Percentiles rank a stretch among this genome's conserved stretches.
Evolutionary conservation across 2,329 filamentous ascomycete species (phyloP).

Genomic region (Trichoderma hamatum): DNA sequence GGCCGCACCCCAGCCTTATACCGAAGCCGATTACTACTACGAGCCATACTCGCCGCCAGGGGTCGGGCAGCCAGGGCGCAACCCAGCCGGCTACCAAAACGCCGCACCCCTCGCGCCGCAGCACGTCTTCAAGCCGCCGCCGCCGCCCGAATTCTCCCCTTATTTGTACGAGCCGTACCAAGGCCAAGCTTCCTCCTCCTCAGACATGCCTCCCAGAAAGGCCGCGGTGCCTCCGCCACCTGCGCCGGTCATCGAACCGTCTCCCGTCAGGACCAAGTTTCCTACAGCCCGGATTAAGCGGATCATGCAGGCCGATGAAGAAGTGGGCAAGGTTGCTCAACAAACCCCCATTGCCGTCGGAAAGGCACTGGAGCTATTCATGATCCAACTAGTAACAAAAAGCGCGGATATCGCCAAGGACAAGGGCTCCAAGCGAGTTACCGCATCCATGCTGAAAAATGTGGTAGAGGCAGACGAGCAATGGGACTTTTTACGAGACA

Average conservation of each 20-base stretch:
- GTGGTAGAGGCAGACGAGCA: constrained; percentile 87
- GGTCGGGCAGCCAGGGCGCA: constrained; percentile 24
- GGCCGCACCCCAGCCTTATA: constrained; percentile 29
- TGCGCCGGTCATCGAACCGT: constrained; percentile 57
- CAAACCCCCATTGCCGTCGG: constrained; percentile 95
- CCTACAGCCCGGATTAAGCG: constrained; percentile 97
- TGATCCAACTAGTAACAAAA: constrained; percentile 90
- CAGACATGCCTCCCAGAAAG: constrained; percentile 43
- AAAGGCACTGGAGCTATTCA: constrained; percentile 95
- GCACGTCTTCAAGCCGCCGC: constrained; percentile 23
- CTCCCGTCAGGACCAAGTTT: constrained; percentile 88
- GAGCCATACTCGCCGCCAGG: constrained; percentile 31
- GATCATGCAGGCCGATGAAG: constrained; percentile 99
- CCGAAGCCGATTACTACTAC: constrained; percentile 29
- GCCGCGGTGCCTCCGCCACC: constrained; percentile 39
- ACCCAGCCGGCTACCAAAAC: constrained; percentile 17
- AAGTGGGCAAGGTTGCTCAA: constrained; percentile 97
- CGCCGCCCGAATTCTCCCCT: background rate
- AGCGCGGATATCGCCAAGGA: constrained; percentile 81
- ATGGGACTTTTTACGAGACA: constrained; percentile 91
- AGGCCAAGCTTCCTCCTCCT: constrained; percentile 21
- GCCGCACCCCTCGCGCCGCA: constrained; percentile 29
- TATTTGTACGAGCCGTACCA: constrained; percentile 6
- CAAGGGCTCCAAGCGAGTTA: constrained; percentile 86
- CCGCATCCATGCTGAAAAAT: constrained; percentile 86